Percentiles rank a stretch among this genome's conserved stretches.
phyloP scores from a whole-genome alignment of 345 rosid genomes.

The Cardamine resedifolia region DNA sequence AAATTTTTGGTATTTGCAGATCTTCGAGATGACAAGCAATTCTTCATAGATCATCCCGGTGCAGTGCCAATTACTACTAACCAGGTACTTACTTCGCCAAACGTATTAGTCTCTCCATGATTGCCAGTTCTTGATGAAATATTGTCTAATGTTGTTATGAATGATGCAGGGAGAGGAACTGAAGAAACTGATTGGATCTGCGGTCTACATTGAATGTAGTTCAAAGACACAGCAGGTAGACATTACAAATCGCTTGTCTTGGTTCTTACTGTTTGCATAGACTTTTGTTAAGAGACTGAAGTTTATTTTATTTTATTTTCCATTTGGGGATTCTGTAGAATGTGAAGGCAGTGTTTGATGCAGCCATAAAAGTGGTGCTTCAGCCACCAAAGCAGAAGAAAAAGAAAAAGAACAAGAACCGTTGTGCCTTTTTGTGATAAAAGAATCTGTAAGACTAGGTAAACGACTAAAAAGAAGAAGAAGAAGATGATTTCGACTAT shows the following conservation, averaged over 20 bases:
- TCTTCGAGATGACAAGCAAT: conserved; percentile 71
- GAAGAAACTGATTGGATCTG: conserved; percentile 79
- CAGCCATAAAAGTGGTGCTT: conserved; percentile 83
- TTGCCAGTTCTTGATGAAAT: not conserved
- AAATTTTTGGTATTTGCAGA: conserved; percentile 41
- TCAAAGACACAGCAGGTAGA: conserved; percentile 89
- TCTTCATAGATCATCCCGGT: conserved; percentile 71
- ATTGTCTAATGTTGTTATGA: not conserved
- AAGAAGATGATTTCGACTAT: conserved; percentile 11
- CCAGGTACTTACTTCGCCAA: conserved; percentile 43
- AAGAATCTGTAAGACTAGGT: conserved; percentile 15
- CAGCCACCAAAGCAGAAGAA: conserved; percentile 87
- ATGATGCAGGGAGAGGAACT: conserved; percentile 84
- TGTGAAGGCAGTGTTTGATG: conserved; percentile 84
- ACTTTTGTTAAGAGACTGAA: not conserved
- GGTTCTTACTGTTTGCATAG: not conserved
- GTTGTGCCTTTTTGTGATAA: conserved; percentile 69
- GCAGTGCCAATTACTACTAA: conserved; percentile 64
- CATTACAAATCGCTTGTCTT: not conserved
- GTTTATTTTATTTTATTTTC: not conserved
- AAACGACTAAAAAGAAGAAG: conserved; percentile 16
- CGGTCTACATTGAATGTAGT: conserved; percentile 91
- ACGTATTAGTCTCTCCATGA: not conserved
- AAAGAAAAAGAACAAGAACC: conserved; percentile 67
- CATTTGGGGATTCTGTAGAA: conserved; percentile 45